Evolutionary conservation across 192 early-diverging fungal genomes (phyloP).

Genomic region (Polychytrium aggregatum): DNA sequence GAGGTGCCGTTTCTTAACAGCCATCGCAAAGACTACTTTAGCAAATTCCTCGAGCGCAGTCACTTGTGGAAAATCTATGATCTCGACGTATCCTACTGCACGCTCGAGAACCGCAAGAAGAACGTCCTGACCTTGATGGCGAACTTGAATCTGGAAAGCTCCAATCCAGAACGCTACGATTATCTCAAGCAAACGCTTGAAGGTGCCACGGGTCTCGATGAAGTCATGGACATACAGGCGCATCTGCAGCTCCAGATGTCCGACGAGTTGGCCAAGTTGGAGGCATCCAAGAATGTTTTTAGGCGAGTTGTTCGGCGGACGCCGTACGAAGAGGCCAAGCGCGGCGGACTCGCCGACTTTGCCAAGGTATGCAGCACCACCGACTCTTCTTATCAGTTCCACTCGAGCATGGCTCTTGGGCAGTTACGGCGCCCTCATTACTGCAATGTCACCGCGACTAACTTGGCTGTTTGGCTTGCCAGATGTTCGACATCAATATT

Average conservation of each 20-base stretch:
- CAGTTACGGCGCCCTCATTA: no score
- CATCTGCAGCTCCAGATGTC: conserved; percentile 35
- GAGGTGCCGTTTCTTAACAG: conserved; percentile 88
- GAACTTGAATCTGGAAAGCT: conserved; percentile 35
- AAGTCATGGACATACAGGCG: conserved; percentile 31
- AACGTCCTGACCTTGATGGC: conserved; percentile 10
- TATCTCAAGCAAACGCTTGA: conserved; percentile 26
- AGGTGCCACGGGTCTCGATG: conserved; percentile 19
- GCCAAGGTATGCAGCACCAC: conserved; percentile 17
- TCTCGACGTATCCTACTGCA: conserved; percentile 63
- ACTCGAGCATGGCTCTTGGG: neutral
- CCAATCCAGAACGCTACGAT: conserved; percentile 35
- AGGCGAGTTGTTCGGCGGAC: no score
- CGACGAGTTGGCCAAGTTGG: no score
- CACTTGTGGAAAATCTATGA: conserved; percentile 90
- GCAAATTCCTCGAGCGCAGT: conserved; percentile 50
- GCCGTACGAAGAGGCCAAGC: conserved; percentile 34
- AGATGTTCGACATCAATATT: conserved; percentile 28
- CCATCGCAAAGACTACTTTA: conserved; percentile 79
- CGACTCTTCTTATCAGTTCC: no score
- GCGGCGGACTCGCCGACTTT: conserved; percentile 24
- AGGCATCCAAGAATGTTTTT: no score
- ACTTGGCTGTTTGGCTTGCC: neutral
- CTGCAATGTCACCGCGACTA: neutral
- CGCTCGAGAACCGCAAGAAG: conserved; percentile 47